Evolutionary conservation across 768 basidiomycete genomes (phyloP).

Genomic region (Russula griseocarnosa): DNA sequence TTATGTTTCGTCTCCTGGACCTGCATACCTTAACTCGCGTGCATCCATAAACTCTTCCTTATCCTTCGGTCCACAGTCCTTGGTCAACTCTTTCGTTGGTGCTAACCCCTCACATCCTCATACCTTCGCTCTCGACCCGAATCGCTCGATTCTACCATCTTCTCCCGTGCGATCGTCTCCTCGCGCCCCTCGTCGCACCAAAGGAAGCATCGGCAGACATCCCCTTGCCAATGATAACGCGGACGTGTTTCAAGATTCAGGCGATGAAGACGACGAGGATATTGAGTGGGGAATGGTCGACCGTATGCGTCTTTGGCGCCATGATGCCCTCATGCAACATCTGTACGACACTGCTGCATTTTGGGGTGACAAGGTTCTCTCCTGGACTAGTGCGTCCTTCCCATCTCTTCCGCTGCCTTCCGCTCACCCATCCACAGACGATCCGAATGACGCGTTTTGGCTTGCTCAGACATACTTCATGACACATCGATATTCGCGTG

Average conservation of each 20-base stretch:
- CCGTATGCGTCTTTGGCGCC: constrained; percentile 93
- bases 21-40: constrained; percentile 46
- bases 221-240: constrained; percentile 75
- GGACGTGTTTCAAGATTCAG: constrained; percentile 70
- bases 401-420: not conserved
- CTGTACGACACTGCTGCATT: constrained; percentile 95
- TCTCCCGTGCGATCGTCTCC: constrained; percentile 72
- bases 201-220: constrained; percentile 50
- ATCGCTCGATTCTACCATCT: constrained; percentile 68
- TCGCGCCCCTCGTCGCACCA: constrained; percentile 50
- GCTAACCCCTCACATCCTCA: constrained; percentile 55
- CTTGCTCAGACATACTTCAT: constrained; percentile 96
- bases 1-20: constrained; percentile 33
- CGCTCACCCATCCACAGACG: constrained; percentile 47
- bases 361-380: constrained; percentile 97
- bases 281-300: constrained; percentile 87
- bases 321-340: constrained; percentile 98
- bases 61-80: constrained; percentile 75
- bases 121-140: constrained; percentile 69
- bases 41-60: constrained; percentile 76
- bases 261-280: constrained; percentile 52
- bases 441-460: constrained; percentile 99
- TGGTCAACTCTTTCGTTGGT: constrained; percentile 67
- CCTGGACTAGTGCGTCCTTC: constrained; percentile 74
- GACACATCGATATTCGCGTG: constrained; percentile 91